Conservation (phyloP, 352 stramenopile species). For the Lagenidium giganteum region DNA sequence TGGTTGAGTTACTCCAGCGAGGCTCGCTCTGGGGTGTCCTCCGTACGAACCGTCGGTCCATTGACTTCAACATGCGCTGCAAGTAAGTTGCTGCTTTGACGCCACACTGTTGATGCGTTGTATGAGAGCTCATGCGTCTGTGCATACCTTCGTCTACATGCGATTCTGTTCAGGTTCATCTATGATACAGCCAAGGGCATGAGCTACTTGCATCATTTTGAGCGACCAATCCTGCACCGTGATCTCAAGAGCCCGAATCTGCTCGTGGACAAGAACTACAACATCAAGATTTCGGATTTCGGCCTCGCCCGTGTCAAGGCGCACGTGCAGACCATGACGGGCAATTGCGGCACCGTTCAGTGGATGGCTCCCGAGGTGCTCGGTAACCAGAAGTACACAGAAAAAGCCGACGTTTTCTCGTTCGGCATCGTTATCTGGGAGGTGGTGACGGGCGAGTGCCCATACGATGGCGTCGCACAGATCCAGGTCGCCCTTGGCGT, state of each 20-base stretch:
- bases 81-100: too few relatives aligned
- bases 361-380: conserved; percentile 76
- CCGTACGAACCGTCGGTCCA: conserved; percentile 45
- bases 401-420: conserved; percentile 89
- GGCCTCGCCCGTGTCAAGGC: conserved; percentile 74
- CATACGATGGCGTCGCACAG: conserved; percentile 85
- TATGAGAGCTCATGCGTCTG: neutral
- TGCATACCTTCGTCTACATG: neutral
- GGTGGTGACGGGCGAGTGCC: conserved; percentile 82
- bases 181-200: conserved; percentile 81
- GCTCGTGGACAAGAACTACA: conserved; percentile 78
- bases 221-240: conserved; percentile 78
- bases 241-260: conserved; percentile 85
- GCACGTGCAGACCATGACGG: conserved; percentile 83
- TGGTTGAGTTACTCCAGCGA: conserved; percentile 90
- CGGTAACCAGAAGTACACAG: conserved; percentile 85
- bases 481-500: conserved; percentile 70
- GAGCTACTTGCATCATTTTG: conserved; percentile 80
- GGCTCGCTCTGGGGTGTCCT: conserved; percentile 92
- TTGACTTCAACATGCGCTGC: conserved; percentile 48
- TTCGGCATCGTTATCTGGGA: conserved; percentile 91
- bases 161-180: conserved; percentile 31
- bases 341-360: conserved; percentile 73
- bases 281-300: conserved; percentile 86
- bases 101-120: too few relatives aligned